Evolutionary conservation across 768 basidiomycete genomes (phyloP).

Genomic region (Amanita polypyramis): DNA sequence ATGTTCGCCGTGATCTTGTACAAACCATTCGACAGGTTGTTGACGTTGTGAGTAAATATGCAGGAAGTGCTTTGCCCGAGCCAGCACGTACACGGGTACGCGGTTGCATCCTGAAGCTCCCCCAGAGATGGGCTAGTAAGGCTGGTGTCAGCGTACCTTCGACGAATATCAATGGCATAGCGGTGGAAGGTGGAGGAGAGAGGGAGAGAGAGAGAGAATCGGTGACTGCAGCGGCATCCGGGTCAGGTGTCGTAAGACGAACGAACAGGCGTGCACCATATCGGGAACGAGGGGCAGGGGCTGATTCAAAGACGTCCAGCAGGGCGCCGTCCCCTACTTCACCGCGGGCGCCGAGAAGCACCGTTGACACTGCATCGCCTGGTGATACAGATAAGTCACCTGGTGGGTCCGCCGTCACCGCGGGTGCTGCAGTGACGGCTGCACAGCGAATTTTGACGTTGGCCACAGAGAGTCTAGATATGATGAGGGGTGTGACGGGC

Average conservation of each 20-base stretch:
- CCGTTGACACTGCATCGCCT: slow-evolving; percentile 7
- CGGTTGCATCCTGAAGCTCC: slow-evolving; percentile 70
- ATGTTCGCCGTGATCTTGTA: slow-evolving; percentile 76
- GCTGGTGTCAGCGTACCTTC: slow-evolving; percentile 16
- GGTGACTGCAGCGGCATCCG: slow-evolving; percentile 24
- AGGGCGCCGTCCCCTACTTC: slow-evolving; percentile 16
- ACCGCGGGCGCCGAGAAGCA: slow-evolving; percentile 7
- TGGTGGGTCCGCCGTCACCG: slow-evolving; percentile 19
- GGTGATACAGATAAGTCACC: slow-evolving; percentile 8
- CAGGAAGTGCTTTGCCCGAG: slow-evolving; percentile 79
- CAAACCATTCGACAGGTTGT: slow-evolving; percentile 85
- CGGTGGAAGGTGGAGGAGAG: not conserved
- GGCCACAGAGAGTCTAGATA: slow-evolving; percentile 86
- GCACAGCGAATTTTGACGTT: slow-evolving; percentile 76
- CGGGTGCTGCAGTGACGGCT: slow-evolving; percentile 55
- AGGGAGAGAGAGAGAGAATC: slow-evolving; percentile 18
- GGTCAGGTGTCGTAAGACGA: slow-evolving; percentile 21
- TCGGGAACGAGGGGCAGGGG: slow-evolving; percentile 30
- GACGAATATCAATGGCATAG: not conserved
- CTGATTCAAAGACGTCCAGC: slow-evolving; percentile 17
- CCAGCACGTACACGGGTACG: slow-evolving; percentile 68
- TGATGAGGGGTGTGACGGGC: slow-evolving; percentile 81
- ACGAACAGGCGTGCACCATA: slow-evolving; percentile 22
- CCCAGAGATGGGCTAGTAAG: slow-evolving; percentile 63
- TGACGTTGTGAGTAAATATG: slow-evolving; percentile 76